Evolutionary conservation across 2,329 filamentous ascomycete genomes (phyloP).

Genomic region (Xylaria sp.): DNA sequence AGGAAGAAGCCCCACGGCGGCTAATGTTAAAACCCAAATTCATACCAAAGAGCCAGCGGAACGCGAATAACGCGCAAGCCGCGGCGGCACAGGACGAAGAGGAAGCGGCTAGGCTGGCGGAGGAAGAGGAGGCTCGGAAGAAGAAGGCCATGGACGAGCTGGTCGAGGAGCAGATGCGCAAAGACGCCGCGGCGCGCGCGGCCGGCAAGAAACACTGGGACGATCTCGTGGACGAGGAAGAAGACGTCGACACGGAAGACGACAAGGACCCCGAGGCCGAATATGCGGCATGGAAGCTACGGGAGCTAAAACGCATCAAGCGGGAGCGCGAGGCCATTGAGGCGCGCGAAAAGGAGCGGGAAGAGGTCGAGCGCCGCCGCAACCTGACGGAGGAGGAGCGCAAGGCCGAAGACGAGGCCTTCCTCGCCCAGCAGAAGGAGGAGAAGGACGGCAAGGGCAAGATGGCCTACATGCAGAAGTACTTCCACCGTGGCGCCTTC

Average conservation of each 20-base stretch:
- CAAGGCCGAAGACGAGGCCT: conserved; percentile 82
- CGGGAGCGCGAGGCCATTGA: conserved; percentile 88
- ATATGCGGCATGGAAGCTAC: conserved; percentile 90
- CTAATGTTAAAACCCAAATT: conserved; percentile 73
- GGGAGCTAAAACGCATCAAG: conserved; percentile 89
- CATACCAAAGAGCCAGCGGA: conserved; percentile 67
- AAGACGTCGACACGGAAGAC: conserved; percentile 89
- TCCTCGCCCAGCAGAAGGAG: conserved; percentile 79
- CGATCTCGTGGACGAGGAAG: conserved; percentile 72
- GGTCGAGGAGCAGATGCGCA: conserved; percentile 88
- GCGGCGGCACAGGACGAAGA: conserved; percentile 33
- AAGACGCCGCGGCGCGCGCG: conserved; percentile 78
- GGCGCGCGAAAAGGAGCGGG: conserved; percentile 82
- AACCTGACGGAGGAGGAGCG: conserved; percentile 90
- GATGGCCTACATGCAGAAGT: conserved; percentile 92
- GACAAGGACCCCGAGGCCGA: conserved; percentile 88
- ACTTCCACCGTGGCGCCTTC: conserved; percentile 97
- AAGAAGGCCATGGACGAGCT: conserved; percentile 80
- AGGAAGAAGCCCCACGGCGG: conserved; percentile 65
- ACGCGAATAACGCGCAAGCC: conserved; percentile 35
- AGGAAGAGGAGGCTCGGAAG: conserved; percentile 62
- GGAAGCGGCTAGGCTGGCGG: conserved; percentile 40
- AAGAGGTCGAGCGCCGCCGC: conserved; percentile 86
- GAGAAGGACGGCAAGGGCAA: conserved; percentile 82
- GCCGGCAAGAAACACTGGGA: conserved; percentile 89